Evolutionary conservation across 129 eudicot genomes (phyloP), one percentile per base, ranked within the genome.

Genomic region (Tagetes erecta): DNA sequence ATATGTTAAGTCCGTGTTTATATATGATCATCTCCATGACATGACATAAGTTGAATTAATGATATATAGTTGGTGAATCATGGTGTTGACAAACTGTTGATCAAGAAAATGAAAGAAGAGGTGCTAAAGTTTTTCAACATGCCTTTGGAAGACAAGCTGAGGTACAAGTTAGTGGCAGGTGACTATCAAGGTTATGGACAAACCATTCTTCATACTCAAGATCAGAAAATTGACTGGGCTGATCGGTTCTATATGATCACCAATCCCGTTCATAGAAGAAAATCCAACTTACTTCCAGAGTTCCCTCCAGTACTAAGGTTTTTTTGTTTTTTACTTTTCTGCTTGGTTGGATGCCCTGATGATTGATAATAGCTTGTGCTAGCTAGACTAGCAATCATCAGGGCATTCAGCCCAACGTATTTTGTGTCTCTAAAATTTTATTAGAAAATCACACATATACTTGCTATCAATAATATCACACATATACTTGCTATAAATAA

Each of bases 121-220:
- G 63, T 79, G 41, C 45, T 81, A 14, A 75, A 73, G 6, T 88
- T 88, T 68, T 88, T 62, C 77, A 79, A 80, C 56, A 75, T 81
- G 44, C 87, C 95, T 0, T 5, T 76, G 39, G 85, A 86, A 72
- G 91, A 87, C 74, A 90, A 78, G 70, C 51, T 76, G 74, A 87
- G 46, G 57, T 87, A 73, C 83, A 77, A 77, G 77, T 11, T 67
- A 44, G 60, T 14, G 64, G 56, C 34, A 10, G 93, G 88, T 56
- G 87, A 80, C 13, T 62, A 85, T 73, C 80, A 90, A 70, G 94
- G 96, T 11, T 87, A 83, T 73, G 96, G 93, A 2, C 87, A 83
- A 79, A 78, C 82, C 64, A 57, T 82, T 37, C 68, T 81, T 14
- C 51, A 72, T 30, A 30, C 68, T 30, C 64, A 53, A 33, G 82